Evolutionary conservation across 371 early-diverging fungal species (phyloP), one percentile per base, ranked within the genome.

Genomic region (Dichotomocladium elegans): DNA sequence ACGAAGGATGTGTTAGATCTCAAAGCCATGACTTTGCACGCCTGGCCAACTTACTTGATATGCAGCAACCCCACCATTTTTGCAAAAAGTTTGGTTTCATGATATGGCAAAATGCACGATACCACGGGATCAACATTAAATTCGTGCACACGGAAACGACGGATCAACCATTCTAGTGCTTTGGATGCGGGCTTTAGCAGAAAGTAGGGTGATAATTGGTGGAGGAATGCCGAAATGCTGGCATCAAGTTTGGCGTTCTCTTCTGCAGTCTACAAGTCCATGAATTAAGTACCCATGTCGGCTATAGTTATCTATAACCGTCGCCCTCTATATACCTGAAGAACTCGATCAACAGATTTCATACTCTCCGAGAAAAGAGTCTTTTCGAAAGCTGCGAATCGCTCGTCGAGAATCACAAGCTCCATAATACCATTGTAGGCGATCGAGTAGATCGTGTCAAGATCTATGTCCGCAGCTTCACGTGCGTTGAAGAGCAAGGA

Each of bases 151-250:
- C 90, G 79, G 79, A 95, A 96, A 29, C 95, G 83, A 44, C 95
- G 84, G 19, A 96, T 73, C 44, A 98, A 80, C 91, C 95, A 98
- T 72, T 98, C 98, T 17, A 96, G 60, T 0, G 86, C 90, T 64
- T 94, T 93, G 47, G 89, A 88, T 2, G 95, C 83, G 5, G 90
- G 83, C 49, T 85, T 83, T 27, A 88, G 70, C 45, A 94, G 61
- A 58, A 95, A 90, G 67, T 92, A 86, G 14, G 91, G 94, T 10
- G 92, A 90, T 19, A 96, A 57, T 19, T 81, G 80, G 15, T 74
- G 75, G 34, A 96, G 61, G 49, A 96, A 93, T 29, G 72, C 53
- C 4, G 72, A 63, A 57, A 98, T 86, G 59, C 82, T 86, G 34
- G 74, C 63, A 67, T 96, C 89, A 27, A 98, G 74, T 50, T 82